Evolutionary conservation across 1,284 basidiomycete genomes (phyloP).

Genomic region (Mycena citricolor): DNA sequence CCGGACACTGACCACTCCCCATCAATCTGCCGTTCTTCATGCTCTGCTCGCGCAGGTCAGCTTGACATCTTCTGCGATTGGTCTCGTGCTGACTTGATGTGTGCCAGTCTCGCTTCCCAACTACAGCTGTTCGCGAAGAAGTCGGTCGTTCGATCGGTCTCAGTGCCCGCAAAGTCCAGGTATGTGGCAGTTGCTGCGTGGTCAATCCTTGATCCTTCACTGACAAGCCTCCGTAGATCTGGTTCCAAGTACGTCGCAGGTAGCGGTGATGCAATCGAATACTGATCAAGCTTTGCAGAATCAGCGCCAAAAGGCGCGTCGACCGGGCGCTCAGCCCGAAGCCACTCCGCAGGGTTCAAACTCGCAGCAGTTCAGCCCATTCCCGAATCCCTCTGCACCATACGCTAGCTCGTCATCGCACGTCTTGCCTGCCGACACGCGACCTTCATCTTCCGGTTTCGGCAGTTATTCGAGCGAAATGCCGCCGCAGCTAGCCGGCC

Average conservation of each 20-base stretch:
- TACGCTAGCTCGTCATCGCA: too few species aligned
- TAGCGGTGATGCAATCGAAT: constrained; percentile 9
- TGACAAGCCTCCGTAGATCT: constrained; percentile 53
- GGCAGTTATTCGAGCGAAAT: constrained; percentile 15
- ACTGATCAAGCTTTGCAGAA: constrained; percentile 47
- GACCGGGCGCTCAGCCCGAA: constrained; percentile 46
- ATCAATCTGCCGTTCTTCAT: constrained; percentile 79
- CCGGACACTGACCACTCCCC: constrained; percentile 77
- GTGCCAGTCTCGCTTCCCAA: constrained; percentile 77
- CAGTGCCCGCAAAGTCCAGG: constrained; percentile 84
- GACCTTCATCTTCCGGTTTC: constrained; percentile 31
- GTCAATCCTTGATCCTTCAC: constrained; percentile 9
- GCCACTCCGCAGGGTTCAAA: constrained; percentile 40
- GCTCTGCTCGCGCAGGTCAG: constrained; percentile 75
- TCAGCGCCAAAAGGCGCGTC: constrained; percentile 77
- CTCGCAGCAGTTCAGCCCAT: constrained; percentile 59
- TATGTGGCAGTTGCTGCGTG: constrained; percentile 37
- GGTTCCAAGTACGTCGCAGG: constrained; percentile 69
- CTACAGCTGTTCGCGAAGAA: constrained; percentile 80
- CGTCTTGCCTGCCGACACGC: too few species aligned
- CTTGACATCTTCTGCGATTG: constrained; percentile 13
- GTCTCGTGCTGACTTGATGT: constrained; percentile 14
- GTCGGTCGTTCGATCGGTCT: constrained; percentile 80
- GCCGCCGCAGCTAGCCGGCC: constrained; percentile 46
- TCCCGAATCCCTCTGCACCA: too few species aligned